Evolutionary conservation across 768 basidiomycete genomes (phyloP), one percentile per base, ranked within the genome.

Genomic region (Cystobasidium onofrii): DNA sequence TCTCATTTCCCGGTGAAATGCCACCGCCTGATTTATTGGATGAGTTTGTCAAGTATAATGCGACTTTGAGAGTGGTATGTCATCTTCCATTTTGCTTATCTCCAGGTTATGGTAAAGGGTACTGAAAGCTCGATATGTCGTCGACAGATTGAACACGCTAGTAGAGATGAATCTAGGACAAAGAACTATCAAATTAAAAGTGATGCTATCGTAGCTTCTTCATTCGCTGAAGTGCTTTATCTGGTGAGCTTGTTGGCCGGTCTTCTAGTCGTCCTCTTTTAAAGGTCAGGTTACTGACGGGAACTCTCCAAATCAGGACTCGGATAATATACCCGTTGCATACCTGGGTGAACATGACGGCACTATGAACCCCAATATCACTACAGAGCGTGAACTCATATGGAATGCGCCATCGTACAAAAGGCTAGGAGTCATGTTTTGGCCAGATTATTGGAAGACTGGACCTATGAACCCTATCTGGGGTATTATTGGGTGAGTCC

Each of bases 361-460:
- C 20, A 61, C 50, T 80, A 81, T 55, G 33, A 76, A 81, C 77
- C 43, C 80, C 78, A 70, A 81, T 76, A 43, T 81, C 80, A 55
- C 81, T 78, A 1, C 79, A 1, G 81, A 82, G 60, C 81, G 82
- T 1, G 78, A 78, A 43, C 76, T 79, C 62, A 78, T 84, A 76
- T 84, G 83, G 72, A 81, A 81, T 18, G 76, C 81, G 12, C 79
- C 80, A 0, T 81, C 81, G 20, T 84, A 82, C 75, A 74, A 78
- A 50, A 76, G 82, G 34, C 74, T 82, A 10, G 82, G 84, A 10
- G 80, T 74, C 10, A 77, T 81, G 57, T 76, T 81, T 31, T 80
- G 78, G 71, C 80, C 80, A 0, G 83, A 83, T 63, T 83, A 81
- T 75, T 83, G 83, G 83, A 83, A 83, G 78, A 83, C 83, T 23